Evolutionary conservation across 1,284 basidiomycete genomes (phyloP).

Genomic region (Hypsizygus ulmarius): DNA sequence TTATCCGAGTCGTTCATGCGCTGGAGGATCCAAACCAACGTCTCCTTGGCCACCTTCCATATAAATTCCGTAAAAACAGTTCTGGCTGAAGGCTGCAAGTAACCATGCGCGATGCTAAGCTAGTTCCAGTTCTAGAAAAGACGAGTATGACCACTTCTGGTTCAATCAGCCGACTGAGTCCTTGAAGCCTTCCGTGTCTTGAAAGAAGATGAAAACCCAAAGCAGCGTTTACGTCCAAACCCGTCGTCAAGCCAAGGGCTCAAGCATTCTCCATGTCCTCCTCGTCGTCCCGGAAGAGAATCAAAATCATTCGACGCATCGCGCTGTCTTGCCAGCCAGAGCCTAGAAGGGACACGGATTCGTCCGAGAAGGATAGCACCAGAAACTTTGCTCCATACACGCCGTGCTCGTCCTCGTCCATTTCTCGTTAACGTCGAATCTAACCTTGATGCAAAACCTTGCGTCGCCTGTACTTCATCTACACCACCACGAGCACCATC

Average conservation of each 20-base stretch:
- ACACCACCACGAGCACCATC: background rate
- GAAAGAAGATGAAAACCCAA: too few relatives aligned
- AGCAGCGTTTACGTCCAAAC: too few relatives aligned
- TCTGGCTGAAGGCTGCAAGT: background rate
- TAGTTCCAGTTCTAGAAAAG: too few relatives aligned
- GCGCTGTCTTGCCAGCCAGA: too few relatives aligned
- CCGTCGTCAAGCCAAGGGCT: too few relatives aligned
- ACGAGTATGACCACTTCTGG: too few relatives aligned
- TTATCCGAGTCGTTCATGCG: background rate
- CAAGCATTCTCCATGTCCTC: too few relatives aligned
- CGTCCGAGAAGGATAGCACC: conserved; percentile 6
- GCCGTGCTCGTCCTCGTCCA: conserved; percentile 1
- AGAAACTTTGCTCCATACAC: conserved; percentile 7
- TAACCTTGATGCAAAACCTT: conserved; percentile 10
- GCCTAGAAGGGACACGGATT: background rate
- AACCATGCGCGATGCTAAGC: too few relatives aligned
- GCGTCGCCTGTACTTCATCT: conserved; percentile 6
- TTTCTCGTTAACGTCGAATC: background rate
- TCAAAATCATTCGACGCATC: too few relatives aligned
- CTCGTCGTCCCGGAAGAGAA: background rate
- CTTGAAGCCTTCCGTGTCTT: too few relatives aligned
- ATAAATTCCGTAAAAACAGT: too few relatives aligned
- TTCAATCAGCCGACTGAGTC: too few relatives aligned
- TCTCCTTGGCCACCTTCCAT: background rate
- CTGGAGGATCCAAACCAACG: conserved; percentile 11